Conservation (phyloP, 177 flowering plant species). For the Telopea speciosissima region DNA sequence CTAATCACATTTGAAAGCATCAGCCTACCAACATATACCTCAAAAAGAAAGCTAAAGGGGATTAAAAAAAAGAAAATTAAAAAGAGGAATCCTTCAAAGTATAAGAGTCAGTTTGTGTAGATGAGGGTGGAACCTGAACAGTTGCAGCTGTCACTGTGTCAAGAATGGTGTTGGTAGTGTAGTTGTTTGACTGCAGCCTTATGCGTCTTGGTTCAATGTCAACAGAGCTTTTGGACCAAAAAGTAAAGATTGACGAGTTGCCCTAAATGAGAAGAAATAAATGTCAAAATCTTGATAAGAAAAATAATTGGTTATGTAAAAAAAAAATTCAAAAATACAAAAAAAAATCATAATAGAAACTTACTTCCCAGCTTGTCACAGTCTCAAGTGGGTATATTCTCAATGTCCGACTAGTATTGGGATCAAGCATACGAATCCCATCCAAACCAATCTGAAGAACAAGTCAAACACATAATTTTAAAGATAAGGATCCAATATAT, state of each 20-base stretch:
- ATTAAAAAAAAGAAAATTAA: not conserved
- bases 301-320: not conserved
- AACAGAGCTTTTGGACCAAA: conserved; percentile 93
- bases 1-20: not conserved
- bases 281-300: not conserved
- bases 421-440: conserved; percentile 97
- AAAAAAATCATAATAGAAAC: conserved; percentile 8
- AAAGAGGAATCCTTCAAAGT: not conserved
- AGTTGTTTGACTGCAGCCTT: conserved; percentile 85
- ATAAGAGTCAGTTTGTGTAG: no score
- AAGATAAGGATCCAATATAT: not conserved
- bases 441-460: conserved; percentile 92
- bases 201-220: conserved; percentile 91
- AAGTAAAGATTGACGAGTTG: conserved; percentile 68
- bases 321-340: not conserved
- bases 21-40: not conserved
- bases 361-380: conserved; percentile 87
- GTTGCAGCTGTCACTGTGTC: conserved; percentile 96
- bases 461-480: not conserved
- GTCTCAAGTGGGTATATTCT: conserved; percentile 92
- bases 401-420: conserved; percentile 57
- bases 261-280: conserved; percentile 31
- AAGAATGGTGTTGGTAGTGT: conserved; percentile 79
- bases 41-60: not conserved
- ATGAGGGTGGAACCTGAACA: conserved; percentile 54